Evolutionary conservation across 2,329 filamentous ascomycete genomes (phyloP), one percentile per base, ranked within the genome.

Genomic region (Trichophyton benhamiae): DNA sequence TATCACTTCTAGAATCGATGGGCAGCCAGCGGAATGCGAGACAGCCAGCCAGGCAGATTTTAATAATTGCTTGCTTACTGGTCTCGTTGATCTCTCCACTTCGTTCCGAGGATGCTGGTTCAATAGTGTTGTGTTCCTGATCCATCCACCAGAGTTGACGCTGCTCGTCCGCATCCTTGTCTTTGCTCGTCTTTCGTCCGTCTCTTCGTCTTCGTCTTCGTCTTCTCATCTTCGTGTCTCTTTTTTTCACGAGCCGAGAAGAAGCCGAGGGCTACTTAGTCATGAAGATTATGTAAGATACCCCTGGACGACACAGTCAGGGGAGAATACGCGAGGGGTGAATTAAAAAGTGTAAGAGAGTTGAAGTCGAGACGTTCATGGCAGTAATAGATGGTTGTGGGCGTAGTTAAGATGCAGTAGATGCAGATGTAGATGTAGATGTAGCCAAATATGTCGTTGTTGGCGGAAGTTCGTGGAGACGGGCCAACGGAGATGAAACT

Each of bases 1-100:
- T 30, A 55, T 55, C 52, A 55, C 52, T 55, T 55, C 52, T 55
- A 55, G 52, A 55, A 55, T 55, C 25, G 30, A 55, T 15, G n/a
- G 22, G 38, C 27, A 7, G 22, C 17, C n/a, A 55, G 33, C 52
- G 52, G 27, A 27, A 55, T 20, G 52, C 52, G 33, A 55, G 52
- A 36, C 52, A 55, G 52, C 11, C 33, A 38, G 33, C 9, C 52
- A 38, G 33, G 33, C 33, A 9, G 33, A 38, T 38, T 38, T 30
- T 7, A 30, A 30, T 30, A 30, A 30, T 30, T 38, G 33, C 33
- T 38, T 38, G 11, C 33, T 38, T 13, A 9, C 33, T 38, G 8
- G 33, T 38, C 27, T 6, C n/a, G 52, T 55, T 55, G 52, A 55
- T 55, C 52, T 27, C 52, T 55, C 52, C 52, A 55, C 52, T 55